A percentile compares a stretch with the other conserved stretches of the same genome.
Conservation (phyloP, 768 basidiomycete species). For the Tricholoma sp. region DNA sequence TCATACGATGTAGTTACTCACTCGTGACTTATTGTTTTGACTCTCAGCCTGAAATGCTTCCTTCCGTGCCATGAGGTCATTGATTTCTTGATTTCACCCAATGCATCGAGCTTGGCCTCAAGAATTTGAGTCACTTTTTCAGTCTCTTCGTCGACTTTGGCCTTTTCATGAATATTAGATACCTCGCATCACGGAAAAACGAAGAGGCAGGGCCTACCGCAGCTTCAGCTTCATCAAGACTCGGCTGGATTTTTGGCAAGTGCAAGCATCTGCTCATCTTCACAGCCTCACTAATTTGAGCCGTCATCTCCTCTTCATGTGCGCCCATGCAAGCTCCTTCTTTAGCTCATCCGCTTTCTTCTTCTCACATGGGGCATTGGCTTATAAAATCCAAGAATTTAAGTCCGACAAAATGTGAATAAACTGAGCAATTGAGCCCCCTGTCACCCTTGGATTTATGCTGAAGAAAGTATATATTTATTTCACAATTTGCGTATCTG, state of each 20-base stretch:
- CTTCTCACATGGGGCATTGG: too few relatives aligned
- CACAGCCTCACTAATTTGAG: slow-evolving; percentile 31
- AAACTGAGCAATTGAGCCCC: too few relatives aligned
- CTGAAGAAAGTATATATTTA: too few relatives aligned
- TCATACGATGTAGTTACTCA: slow-evolving; percentile 43
- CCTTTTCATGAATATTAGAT: slow-evolving; percentile 15
- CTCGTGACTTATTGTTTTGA: slow-evolving; percentile 36
- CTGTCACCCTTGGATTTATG: too few relatives aligned
- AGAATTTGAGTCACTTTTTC: slow-evolving; percentile 24
- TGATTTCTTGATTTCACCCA: slow-evolving; percentile 32
- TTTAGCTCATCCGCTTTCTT: slow-evolving; percentile 65
- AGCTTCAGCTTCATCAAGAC: slow-evolving; percentile 25
- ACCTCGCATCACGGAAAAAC: not conserved
- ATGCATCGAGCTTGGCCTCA: slow-evolving; percentile 23
- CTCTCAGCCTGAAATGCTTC: slow-evolving; percentile 43
- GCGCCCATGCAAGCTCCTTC: slow-evolving; percentile 87
- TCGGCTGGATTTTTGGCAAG: slow-evolving; percentile 35
- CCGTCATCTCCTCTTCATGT: slow-evolving; percentile 56
- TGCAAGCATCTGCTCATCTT: slow-evolving; percentile 28
- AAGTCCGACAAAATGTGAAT: too few relatives aligned
- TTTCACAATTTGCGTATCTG: too few relatives aligned
- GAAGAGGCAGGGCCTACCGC: slow-evolving; percentile 23
- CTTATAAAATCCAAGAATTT: too few relatives aligned
- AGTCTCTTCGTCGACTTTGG: slow-evolving; percentile 23
- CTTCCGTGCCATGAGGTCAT: slow-evolving; percentile 30